These are phyloP conservation scores for Cladosporium sp. DNA, from an alignment of 2,329 filamentous ascomycete genomes.

Conservation along the genomic window DNA sequence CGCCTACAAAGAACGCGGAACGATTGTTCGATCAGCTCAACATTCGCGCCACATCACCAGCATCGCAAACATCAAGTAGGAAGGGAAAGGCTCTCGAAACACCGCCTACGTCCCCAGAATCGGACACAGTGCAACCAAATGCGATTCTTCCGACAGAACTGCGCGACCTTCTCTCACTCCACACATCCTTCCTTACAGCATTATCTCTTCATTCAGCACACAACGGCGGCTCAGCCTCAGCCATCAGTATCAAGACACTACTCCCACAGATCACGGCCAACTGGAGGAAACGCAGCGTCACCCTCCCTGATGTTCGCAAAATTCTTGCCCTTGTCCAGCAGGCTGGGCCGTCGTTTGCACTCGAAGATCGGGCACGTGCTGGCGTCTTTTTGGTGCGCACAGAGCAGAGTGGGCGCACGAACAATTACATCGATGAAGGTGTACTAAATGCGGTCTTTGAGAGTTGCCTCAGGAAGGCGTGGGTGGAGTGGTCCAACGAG, in stretches of 20 bases:
- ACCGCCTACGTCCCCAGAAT: constrained; percentile 35
- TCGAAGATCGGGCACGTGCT: constrained; percentile 34
- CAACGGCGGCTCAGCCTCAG: constrained; percentile 44
- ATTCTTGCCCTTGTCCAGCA: constrained; percentile 43
- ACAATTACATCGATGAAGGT: constrained; percentile 34
- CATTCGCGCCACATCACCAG: constrained; percentile 26
- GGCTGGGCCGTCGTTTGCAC: constrained; percentile 24
- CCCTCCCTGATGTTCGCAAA: constrained; percentile 47
- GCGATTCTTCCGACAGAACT: constrained; percentile 42
- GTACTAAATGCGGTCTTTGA: constrained; percentile 54
- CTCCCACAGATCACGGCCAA: constrained; percentile 43
- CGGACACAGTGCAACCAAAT: constrained; percentile 22
- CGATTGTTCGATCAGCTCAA: constrained; percentile 38
- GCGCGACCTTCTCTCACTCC: constrained; percentile 46
- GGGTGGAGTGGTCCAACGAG: constrained; percentile 42
- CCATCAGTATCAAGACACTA: constrained; percentile 44
- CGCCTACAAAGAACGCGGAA: constrained; percentile 37
- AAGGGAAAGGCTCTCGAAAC: constrained; percentile 31
- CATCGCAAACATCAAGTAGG: constrained; percentile 25
- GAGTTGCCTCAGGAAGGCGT: constrained; percentile 46
- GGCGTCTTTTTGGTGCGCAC: constrained; percentile 27
- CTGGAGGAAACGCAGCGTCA: constrained; percentile 50
- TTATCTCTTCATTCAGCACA: constrained; percentile 52
- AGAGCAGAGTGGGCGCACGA: constrained; percentile 19
- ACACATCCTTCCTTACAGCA: constrained; percentile 51